Evolutionary conservation across 129 eudicot species (phyloP), one percentile per base, ranked within the genome.

Genomic region (Centrapalus pauciflorus): DNA sequence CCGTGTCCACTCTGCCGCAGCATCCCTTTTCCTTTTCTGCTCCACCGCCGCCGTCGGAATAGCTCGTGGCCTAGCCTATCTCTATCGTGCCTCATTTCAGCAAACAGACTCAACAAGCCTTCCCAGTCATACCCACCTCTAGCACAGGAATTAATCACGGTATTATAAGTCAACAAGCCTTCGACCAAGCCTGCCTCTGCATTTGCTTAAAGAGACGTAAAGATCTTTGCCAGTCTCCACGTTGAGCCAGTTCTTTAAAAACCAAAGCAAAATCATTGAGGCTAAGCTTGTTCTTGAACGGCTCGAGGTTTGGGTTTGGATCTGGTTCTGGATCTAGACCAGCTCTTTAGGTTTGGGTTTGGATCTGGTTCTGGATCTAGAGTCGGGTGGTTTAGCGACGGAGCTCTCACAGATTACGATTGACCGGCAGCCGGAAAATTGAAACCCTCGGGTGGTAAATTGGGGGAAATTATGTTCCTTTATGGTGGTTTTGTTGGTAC

Each of bases 121-220:
- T 85, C 93, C 93, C 93, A 85, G 55, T 73, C 51, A 41, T 82
- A 82, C 45, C 85, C 93, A 6, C 93, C 93, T 24, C 88, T 71
- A 19, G 88, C 83, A 40, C 93, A 85, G 13, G 93, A 52, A 77
- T 85, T 82, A 20, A 85, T 73, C 13, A 82, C 83, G 7, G 88
- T 85, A 58, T 85, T 85, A 48, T 85, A 85, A 32, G 93, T 85
- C 83, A 85, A 82, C 33, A 79, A 1, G 93, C 88, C 72, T 82
- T 85, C 48, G 88, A 85, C 93, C 93, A 85, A 21, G 82, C 50
- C 73, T 85, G 93, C 33, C 93, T 66, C 93, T 85, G 93, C 85
- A 85, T 85, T 26, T 85, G 80, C 70, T 85, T 85, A 59, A 85
- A 85, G 13, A 85, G 60, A 14, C 93, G 79, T 1, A 85, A 79